Conservation (phyloP, 805 yeast genomes). For the Torulaspora microellipsoides region DNA sequence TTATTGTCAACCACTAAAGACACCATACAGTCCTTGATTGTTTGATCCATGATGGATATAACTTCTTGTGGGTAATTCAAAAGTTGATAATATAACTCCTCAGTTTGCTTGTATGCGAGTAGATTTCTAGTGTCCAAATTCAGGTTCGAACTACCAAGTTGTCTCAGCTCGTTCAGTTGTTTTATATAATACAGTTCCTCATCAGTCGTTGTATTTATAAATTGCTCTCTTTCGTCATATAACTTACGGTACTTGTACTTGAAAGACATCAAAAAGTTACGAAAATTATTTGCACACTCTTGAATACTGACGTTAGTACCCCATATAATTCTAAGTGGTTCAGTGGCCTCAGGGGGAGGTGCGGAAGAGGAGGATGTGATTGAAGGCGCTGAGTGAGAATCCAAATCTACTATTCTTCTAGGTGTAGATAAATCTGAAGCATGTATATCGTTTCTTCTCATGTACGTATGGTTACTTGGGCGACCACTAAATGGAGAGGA, state of each 20-base stretch:
- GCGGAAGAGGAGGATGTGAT: conserved; percentile 29
- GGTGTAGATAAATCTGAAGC: conserved; percentile 73
- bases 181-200: conserved; percentile 71
- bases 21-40: conserved; percentile 84
- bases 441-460: conserved; percentile 75
- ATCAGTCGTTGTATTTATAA: conserved; percentile 48
- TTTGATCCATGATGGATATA: conserved; percentile 96
- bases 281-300: conserved; percentile 75
- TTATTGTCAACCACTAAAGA: conserved; percentile 57
- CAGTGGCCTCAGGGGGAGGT: conserved; percentile 43
- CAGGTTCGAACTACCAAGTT: conserved; percentile 72
- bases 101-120: conserved; percentile 67
- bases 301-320: conserved; percentile 95
- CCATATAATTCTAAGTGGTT: conserved; percentile 92
- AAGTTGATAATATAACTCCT: conserved; percentile 77
- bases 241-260: conserved; percentile 66
- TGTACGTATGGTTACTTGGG: conserved; percentile 41
- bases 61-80: conserved; percentile 95
- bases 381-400: conserved; percentile 29
- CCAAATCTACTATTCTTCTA: conserved; percentile 55
- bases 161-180: conserved; percentile 68
- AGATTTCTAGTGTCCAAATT: conserved; percentile 82
- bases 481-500: conserved; percentile 32
- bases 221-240: conserved; percentile 36
- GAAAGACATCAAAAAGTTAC: conserved; percentile 80